Evolutionary conservation across 108 stramenopile genomes (phyloP), one percentile per base, ranked within the genome.

Genomic region (Halocafeteria seosinensis): DNA sequence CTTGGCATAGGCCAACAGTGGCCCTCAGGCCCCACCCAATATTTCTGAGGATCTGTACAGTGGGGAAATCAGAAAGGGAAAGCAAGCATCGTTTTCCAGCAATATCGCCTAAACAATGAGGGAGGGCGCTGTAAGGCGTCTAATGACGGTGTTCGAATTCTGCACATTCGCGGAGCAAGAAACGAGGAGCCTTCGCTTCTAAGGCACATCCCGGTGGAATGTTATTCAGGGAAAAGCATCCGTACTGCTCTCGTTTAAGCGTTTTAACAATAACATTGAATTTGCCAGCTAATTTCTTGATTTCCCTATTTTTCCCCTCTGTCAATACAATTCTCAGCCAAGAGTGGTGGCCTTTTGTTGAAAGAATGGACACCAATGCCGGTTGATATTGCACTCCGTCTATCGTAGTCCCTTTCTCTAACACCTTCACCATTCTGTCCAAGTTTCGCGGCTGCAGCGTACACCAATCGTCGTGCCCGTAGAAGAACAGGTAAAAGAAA

Each of bases 261-360:
- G 50, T 62, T 9, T 29, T 35, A 23, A 69, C 68, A 9, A 5
- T 3, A 37, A 62, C 50, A 3, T 51, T 51, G 32, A 69, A 12
- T 12, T 11, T 27, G 6, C 28, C 31, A 34, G 60, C 0, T 23
- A 37, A 38, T 29, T 50, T 32, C 0, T 58, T 55, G 50, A 69
- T 36, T 28, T 69, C 68, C 27, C 61, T 33, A 53, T 62, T 30
- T 29, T 63, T 62, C 35, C 68, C 68, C 32, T 69, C 68, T 4
- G 30, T 11, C 17, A 69, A 31, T 12, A 38, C 21, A 9, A 69
- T 59, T 21, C 61, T 35, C 30, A 69, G 68, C 68, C 68, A 69
- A 1, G 50, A n/a, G 37, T 62, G 26, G 17, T 13, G 21, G 12
- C 57, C 25, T 35, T 2, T 2, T 33, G 5, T 8, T 55, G 53